A percentile compares a stretch with the other conserved stretches of the same genome.
Evolutionary conservation across 495 filamentous ascomycete genomes (phyloP).

Genomic region (Hypoxylon trugodes): DNA sequence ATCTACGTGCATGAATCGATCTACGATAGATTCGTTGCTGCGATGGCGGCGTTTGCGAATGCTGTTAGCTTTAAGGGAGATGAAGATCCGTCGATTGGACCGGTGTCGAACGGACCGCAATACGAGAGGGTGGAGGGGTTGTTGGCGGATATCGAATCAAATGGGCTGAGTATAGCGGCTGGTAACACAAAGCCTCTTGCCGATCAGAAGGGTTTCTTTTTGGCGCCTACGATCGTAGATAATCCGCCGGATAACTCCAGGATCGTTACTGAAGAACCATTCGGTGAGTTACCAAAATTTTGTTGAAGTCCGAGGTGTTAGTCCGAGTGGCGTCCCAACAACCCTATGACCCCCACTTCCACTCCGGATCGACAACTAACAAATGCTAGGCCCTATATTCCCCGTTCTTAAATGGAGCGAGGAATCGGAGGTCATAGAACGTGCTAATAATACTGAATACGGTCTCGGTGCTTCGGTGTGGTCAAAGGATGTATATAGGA

Average conservation of each 20-base stretch:
- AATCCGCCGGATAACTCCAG: conserved; percentile 63
- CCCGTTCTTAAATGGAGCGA: conserved; percentile 58
- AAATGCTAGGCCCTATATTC: conserved; percentile 59
- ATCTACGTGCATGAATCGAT: conserved; percentile 68
- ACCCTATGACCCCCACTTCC: too few species aligned
- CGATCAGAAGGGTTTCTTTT: conserved; percentile 55
- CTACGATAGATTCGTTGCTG: conserved; percentile 60
- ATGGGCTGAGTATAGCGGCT: conserved; percentile 52
- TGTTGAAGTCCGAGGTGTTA: too few species aligned
- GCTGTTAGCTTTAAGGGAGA: conserved; percentile 40
- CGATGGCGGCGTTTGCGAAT: conserved; percentile 58
- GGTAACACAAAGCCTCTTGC: conserved; percentile 48
- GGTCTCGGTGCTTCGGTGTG: conserved; percentile 63
- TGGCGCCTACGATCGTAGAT: conserved; percentile 66
- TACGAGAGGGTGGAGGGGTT: conserved; percentile 54
- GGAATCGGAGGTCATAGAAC: conserved; percentile 59
- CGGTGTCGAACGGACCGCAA: conserved; percentile 62
- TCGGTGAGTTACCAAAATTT: conserved; percentile 46
- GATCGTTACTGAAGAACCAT: conserved; percentile 59
- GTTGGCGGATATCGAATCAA: conserved; percentile 52
- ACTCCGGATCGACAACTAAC: too few species aligned
- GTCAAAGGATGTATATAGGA: conserved; percentile 54
- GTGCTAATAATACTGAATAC: conserved; percentile 57
- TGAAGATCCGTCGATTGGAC: conserved; percentile 51
- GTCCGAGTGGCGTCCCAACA: too few species aligned